Percentiles rank a stretch among this genome's conserved stretches.
Evolutionary conservation across 164 flowering plant species (phyloP).

Genomic region (Nymphaea colorata): DNA sequence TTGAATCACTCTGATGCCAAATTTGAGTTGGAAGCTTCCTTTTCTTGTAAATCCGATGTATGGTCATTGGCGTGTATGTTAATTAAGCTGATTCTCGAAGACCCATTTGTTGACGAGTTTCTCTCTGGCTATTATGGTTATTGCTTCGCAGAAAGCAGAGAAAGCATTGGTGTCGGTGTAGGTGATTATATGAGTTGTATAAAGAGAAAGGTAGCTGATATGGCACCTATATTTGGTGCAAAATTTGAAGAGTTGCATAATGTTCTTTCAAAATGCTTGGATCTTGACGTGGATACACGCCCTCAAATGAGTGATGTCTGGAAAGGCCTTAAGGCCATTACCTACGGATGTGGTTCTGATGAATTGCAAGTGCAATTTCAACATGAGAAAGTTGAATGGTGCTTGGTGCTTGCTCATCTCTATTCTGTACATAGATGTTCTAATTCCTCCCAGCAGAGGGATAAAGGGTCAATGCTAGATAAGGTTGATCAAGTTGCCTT

Average conservation of each 20-base stretch:
- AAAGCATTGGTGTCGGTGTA: slow-evolving; percentile 16
- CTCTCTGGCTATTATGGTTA: slow-evolving; percentile 8
- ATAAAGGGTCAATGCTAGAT: slow-evolving; percentile 8
- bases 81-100: slow-evolving; percentile 38
- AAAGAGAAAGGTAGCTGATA: background rate
- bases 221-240: background rate
- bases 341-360: slow-evolving; percentile 19
- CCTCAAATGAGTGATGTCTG: slow-evolving; percentile 46
- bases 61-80: slow-evolving; percentile 67
- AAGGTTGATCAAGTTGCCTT: slow-evolving; percentile 5
- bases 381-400: slow-evolving; percentile 13
- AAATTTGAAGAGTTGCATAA: slow-evolving; percentile 20
- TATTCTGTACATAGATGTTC: slow-evolving; percentile 18
- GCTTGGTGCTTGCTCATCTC: slow-evolving; percentile 44
- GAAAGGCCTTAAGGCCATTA: slow-evolving; percentile 45
- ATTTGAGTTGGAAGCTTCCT: slow-evolving; percentile 11
- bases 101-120: slow-evolving; percentile 22
- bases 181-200: background rate
- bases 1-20: background rate
- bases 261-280: slow-evolving; percentile 43
- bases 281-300: slow-evolving; percentile 36
- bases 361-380: slow-evolving; percentile 6
- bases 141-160: slow-evolving; percentile 13
- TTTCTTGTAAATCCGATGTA: slow-evolving; percentile 51
- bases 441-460: slow-evolving; percentile 4